Conservation (phyloP, 2,329 filamentous ascomycete genomes). For the Blastomyces percursus region DNA sequence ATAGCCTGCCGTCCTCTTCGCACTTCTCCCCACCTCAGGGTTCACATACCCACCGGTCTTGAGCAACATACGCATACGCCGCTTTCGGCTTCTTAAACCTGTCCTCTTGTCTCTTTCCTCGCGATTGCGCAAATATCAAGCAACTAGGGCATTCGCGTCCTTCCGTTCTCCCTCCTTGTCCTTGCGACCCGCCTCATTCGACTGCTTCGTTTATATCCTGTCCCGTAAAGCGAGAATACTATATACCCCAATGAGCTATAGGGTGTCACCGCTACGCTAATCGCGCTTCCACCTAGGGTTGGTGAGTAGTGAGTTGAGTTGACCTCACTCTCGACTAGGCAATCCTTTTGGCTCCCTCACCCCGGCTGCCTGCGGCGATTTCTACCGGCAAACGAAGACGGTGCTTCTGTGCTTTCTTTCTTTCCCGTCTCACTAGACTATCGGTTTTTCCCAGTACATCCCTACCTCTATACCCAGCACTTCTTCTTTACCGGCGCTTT, state of each 20-base stretch:
- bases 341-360: slow-evolving; percentile 3
- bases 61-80: neutral
- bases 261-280: neutral
- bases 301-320: slow-evolving; percentile 2
- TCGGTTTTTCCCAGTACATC: neutral
- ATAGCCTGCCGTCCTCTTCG: slow-evolving; percentile 10
- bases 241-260: slow-evolving; percentile 3
- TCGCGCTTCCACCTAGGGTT: slow-evolving; percentile 1
- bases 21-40: slow-evolving; percentile 11
- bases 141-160: neutral
- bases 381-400: slow-evolving; percentile 28
- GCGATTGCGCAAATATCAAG: slow-evolving; percentile 10
- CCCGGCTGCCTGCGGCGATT: slow-evolving; percentile 21
- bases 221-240: slow-evolving; percentile 18
- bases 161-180: slow-evolving; percentile 3
- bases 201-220: slow-evolving; percentile 19
- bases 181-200: slow-evolving; percentile 6
- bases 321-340: slow-evolving; percentile 1
- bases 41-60: neutral
- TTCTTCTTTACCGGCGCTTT: slow-evolving; percentile 5
- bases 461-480: neutral
- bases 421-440: slow-evolving; percentile 2
- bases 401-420: slow-evolving; percentile 20
- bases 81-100: slow-evolving; percentile 8
- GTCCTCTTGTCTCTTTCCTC: slow-evolving; percentile 15